Base-by-base conservation (phyloP, 2,329 filamentous ascomycete genomes). In the Aspergillus aculeatus region DNA sequence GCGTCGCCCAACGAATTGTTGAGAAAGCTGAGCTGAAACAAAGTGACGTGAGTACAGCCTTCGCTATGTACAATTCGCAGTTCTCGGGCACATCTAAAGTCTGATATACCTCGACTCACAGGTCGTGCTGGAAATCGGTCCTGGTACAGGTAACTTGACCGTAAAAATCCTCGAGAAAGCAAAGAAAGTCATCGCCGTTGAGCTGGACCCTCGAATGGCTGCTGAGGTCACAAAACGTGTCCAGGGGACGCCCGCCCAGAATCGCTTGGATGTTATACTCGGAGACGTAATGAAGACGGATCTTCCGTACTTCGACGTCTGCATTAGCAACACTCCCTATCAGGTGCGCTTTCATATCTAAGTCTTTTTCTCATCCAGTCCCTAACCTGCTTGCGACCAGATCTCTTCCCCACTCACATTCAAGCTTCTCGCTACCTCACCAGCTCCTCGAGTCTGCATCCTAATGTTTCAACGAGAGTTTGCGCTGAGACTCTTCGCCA, bases 171-270 rank as follows among this genome's bases (percentile, higher is more conserved):
- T 98, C 26, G 91, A 95, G 69, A 89, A 91, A 64, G 92, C 91
- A 23, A 93, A 92, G 76, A 91, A 90, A 61, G 85, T 87, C 57
- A 90, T 93, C 54, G 90, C 91, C 4, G 91, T 97, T 54, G 95
- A 99, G 80, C 84, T 97, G 75, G 95, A 99, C 78, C 93, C 95
- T 21, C 85, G 95, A 71, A 98, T 98, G 95, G 92, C 92, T 12
- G 94, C 94, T 60, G 95, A 98, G 79, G 85, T 97, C 64, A 95
- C 91, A 50, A 93, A 96, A 78, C 89, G 94, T 70, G 93, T 98
- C 9, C 93, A 97, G 77, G 93, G 92, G 21, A 96, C 89, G 48
- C 91, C 93, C 0, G 84, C 89, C 67, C 89, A 91, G 73, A 92
- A 91, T 74, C 87, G 91, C 65, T 81, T 99, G 41, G 92, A 97